A percentile compares a stretch with the other conserved stretches of the same genome.
These are phyloP conservation scores for Suhomyces atakaporum DNA, from an alignment of 1,139 yeast genomes.

Conservation along the genomic window DNA sequence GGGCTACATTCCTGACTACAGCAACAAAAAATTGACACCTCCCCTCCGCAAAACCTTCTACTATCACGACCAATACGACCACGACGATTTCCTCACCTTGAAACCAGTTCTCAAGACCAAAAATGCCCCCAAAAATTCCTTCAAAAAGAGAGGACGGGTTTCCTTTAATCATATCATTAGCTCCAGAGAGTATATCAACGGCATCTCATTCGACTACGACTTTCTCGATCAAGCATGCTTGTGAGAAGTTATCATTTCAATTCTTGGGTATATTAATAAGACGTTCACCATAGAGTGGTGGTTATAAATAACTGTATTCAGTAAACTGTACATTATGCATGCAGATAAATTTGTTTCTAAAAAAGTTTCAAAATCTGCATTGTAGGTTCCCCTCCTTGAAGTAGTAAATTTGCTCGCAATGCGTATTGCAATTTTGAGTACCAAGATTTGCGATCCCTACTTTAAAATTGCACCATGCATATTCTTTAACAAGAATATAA, in stretches of 20 bases:
- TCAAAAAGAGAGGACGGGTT: conserved; percentile 27
- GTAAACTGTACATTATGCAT: background rate
- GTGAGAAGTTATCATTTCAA: conserved; percentile 14
- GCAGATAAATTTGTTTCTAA: too few species aligned
- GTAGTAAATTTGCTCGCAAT: too few species aligned
- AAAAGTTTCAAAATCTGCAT: too few species aligned
- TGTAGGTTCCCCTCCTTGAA: too few species aligned
- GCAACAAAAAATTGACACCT: conserved; percentile 5
- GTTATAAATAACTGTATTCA: background rate
- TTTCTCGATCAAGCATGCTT: conserved; percentile 40
- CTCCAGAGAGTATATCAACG: conserved; percentile 47
- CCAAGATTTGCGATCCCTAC: too few species aligned
- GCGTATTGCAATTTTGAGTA: too few species aligned
- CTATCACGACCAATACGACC: conserved; percentile 10
- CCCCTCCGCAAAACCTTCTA: conserved; percentile 8
- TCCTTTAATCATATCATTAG: conserved; percentile 44
- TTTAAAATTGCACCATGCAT: too few species aligned
- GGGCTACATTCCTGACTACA: conserved; percentile 18
- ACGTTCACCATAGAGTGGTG: conserved; percentile 5
- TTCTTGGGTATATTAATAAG: conserved; percentile 11
- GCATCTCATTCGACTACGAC: conserved; percentile 45
- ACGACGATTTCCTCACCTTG: conserved; percentile 12
- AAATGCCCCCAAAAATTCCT: conserved; percentile 1
- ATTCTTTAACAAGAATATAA: too few species aligned
- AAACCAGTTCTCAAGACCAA: conserved; percentile 13